These are phyloP conservation scores for Ceratobasidium papillatum DNA, from an alignment of 1,284 basidiomycete species.

Conservation along the genomic window DNA sequence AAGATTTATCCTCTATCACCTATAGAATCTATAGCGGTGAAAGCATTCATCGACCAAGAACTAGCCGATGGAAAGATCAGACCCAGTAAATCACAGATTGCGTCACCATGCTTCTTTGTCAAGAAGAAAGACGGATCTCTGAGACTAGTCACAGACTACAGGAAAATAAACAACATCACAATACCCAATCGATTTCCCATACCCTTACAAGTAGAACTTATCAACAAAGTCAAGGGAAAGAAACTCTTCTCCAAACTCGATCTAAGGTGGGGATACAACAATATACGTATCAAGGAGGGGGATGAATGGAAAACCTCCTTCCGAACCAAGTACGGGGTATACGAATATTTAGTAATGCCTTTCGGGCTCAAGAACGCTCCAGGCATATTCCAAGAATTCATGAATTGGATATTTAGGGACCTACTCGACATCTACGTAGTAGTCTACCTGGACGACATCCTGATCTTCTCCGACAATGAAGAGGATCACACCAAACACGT, in stretches of 20 bases:
- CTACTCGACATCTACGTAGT: no score
- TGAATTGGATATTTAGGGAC: no score
- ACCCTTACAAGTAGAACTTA: background rate
- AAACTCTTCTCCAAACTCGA: constrained; percentile 28
- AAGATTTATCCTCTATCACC: constrained; percentile 27
- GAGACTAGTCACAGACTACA: no score
- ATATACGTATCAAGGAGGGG: constrained; percentile 24
- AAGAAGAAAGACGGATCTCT: constrained; percentile 9
- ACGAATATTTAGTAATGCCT: no score
- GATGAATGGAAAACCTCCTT: no score
- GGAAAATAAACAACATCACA: no score
- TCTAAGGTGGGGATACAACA: constrained; percentile 26
- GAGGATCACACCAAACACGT: constrained; percentile 29
- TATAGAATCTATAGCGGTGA: constrained; percentile 18
- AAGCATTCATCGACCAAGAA: constrained; percentile 19
- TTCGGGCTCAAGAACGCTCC: no score
- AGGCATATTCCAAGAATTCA: no score
- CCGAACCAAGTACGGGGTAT: no score
- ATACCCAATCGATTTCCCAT: no score
- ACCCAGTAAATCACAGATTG: constrained; percentile 28
- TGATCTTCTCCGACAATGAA: constrained; percentile 40
- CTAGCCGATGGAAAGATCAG: constrained; percentile 25
- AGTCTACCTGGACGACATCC: constrained; percentile 44
- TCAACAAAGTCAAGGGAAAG: background rate
- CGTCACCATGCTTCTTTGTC: constrained; percentile 37